Evolutionary conservation across 2,329 filamentous ascomycete genomes (phyloP).

Genomic region (Exophiala aquamarina): DNA sequence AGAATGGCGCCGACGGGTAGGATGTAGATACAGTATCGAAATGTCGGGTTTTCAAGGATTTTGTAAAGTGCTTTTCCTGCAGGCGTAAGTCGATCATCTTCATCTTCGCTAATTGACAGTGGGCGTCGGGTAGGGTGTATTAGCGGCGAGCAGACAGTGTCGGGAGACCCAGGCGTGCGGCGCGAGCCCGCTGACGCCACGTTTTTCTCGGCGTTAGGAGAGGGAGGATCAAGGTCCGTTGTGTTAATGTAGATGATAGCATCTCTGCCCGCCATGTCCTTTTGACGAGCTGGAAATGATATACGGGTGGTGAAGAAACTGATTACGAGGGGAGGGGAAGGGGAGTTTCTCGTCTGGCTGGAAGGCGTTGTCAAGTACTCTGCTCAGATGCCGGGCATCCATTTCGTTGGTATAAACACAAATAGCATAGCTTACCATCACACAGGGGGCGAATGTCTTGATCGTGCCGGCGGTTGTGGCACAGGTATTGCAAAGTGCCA

Average conservation of each 20-base stretch:
- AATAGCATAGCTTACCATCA: no score
- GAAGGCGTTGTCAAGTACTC: no score
- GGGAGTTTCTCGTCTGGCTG: no score
- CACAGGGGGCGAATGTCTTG: no score
- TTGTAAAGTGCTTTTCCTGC: not conserved
- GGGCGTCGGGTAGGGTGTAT: not conserved
- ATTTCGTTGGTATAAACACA: no score
- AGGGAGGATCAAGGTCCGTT: not conserved
- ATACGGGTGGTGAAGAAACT: no score
- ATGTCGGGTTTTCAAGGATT: not conserved
- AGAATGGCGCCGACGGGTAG: slow-evolving; percentile 1
- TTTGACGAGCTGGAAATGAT: slow-evolving; percentile 1
- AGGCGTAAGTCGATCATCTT: not conserved
- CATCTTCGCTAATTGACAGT: not conserved
- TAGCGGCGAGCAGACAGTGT: not conserved
- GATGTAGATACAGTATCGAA: slow-evolving; percentile 1
- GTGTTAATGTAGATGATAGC: not conserved
- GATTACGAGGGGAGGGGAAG: no score
- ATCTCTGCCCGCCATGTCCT: slow-evolving; percentile 2
- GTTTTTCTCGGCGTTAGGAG: not conserved
- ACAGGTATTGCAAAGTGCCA: no score
- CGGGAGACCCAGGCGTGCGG: not conserved
- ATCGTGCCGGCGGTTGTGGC: no score
- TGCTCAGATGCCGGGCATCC: no score
- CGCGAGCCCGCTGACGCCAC: not conserved